Evolutionary conservation across 495 filamentous ascomycete genomes (phyloP).

Genomic region (Talaromyces liani): DNA sequence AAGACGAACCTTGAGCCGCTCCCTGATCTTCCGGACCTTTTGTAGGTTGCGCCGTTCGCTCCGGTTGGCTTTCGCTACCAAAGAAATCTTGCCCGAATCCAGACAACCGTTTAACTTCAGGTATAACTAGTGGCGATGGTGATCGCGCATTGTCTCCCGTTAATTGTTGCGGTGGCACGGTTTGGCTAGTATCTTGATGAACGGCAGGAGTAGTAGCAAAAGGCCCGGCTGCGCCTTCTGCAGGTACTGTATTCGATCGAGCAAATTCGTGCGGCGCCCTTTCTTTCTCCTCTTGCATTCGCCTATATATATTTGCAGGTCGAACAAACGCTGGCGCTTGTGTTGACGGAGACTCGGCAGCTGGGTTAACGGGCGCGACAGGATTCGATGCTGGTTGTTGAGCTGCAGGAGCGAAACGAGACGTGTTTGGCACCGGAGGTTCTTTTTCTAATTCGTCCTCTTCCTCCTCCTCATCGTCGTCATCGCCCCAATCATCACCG

Average conservation of each 20-base stretch:
- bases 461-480: conserved; percentile 72
- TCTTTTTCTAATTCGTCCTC: conserved; percentile 31
- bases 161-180: neutral
- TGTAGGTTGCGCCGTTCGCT: conserved; percentile 13
- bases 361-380: neutral
- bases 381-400: neutral
- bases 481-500: conserved; percentile 89
- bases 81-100: conserved; percentile 49
- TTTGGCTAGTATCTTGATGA: neutral
- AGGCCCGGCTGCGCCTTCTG: conserved; percentile 9
- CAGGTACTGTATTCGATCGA: conserved; percentile 31
- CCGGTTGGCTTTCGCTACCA: conserved; percentile 5
- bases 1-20: conserved; percentile 15
- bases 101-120: conserved; percentile 58
- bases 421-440: neutral
- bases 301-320: conserved; percentile 73
- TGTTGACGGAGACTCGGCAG: conserved; percentile 8
- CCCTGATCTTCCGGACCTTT: conserved; percentile 10
- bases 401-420: neutral
- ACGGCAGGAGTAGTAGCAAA: neutral
- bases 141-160: conserved; percentile 1
- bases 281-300: conserved; percentile 59
- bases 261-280: conserved; percentile 45
- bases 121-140: conserved; percentile 31
- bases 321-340: conserved; percentile 59